Conservation (phyloP, 2,329 filamentous ascomycete genomes). For the Colletotrichum plurivorum region DNA sequence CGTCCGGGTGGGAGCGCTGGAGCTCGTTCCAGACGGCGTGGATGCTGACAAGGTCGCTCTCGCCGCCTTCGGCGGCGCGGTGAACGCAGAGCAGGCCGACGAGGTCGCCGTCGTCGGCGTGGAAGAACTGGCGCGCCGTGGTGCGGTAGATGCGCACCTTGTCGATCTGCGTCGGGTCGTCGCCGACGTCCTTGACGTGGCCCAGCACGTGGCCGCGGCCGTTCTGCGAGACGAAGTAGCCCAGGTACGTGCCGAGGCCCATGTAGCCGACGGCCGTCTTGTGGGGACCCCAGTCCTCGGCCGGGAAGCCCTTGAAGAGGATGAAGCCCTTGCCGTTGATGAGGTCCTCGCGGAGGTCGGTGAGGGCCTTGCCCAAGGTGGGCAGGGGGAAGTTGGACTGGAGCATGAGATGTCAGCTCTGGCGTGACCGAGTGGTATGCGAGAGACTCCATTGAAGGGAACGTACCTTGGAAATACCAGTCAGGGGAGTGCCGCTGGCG, state of each 20-base stretch:
- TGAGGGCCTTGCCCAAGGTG: slow-evolving; percentile 53
- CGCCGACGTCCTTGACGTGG: slow-evolving; percentile 90
- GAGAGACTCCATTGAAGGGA: accelerated
- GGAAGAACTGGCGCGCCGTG: slow-evolving; percentile 87
- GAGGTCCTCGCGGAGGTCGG: slow-evolving; percentile 56
- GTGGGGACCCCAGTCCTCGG: slow-evolving; percentile 79
- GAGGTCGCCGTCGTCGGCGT: slow-evolving; percentile 85
- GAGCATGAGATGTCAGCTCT: background rate
- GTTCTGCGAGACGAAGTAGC: slow-evolving; percentile 92
- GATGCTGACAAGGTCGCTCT: slow-evolving; percentile 84
- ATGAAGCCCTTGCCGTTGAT: slow-evolving; percentile 91
- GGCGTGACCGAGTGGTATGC: background rate
- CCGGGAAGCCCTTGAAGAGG: slow-evolving; percentile 88
- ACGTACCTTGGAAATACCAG: slow-evolving; percentile 68
- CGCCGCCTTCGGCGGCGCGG: slow-evolving; percentile 83
- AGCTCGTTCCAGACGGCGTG: slow-evolving; percentile 88
- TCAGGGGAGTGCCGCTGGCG: slow-evolving; percentile 74
- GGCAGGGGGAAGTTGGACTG: slow-evolving; percentile 61
- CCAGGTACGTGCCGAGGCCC: slow-evolving; percentile 87
- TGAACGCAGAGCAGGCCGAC: slow-evolving; percentile 88
- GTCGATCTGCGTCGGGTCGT: slow-evolving; percentile 85
- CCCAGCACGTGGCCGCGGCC: slow-evolving; percentile 87
- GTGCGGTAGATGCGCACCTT: slow-evolving; percentile 93
- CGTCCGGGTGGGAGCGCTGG: slow-evolving; percentile 81
- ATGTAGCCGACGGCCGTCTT: slow-evolving; percentile 93